Evolutionary conservation across 192 early-diverging fungal genomes (phyloP).

Genomic region (Mortierella alpina): DNA sequence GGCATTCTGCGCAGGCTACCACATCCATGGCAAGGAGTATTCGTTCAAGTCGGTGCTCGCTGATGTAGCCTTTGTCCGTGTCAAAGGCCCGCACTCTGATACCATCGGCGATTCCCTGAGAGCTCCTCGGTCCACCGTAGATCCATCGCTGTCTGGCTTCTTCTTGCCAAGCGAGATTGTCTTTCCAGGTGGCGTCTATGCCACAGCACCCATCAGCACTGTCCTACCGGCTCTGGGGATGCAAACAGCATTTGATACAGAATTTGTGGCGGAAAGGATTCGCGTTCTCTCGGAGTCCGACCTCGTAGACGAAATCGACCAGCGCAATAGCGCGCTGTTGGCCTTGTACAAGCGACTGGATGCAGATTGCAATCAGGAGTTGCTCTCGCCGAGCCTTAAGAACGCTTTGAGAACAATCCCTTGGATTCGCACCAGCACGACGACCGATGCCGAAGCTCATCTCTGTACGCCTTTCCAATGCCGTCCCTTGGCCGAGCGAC

Average conservation of each 20-base stretch:
- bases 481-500: not conserved
- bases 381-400: not conserved
- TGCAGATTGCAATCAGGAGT: not conserved
- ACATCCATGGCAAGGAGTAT: slow-evolving; percentile 4
- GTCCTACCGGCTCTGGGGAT: slow-evolving; percentile 19
- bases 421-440: slow-evolving; percentile 12
- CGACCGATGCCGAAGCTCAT: not conserved
- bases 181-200: slow-evolving; percentile 25
- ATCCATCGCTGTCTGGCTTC: not conserved
- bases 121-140: not conserved
- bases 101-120: not conserved
- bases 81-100: not conserved
- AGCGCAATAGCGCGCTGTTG: not conserved
- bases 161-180: slow-evolving; percentile 16
- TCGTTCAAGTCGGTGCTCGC: not conserved
- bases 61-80: not conserved
- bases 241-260: not conserved
- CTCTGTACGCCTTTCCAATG: slow-evolving; percentile 17
- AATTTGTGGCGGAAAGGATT: slow-evolving; percentile 5
- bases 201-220: not conserved
- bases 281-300: not conserved
- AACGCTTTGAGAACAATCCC: not conserved
- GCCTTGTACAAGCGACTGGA: slow-evolving; percentile 9
- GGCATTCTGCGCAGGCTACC: slow-evolving; percentile 4
- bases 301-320: not conserved